Percentiles rank a stretch among this genome's conserved stretches.
Evolutionary conservation across 2,329 filamentous ascomycete genomes (phyloP).

Genomic region (Beauveria caledonica): DNA sequence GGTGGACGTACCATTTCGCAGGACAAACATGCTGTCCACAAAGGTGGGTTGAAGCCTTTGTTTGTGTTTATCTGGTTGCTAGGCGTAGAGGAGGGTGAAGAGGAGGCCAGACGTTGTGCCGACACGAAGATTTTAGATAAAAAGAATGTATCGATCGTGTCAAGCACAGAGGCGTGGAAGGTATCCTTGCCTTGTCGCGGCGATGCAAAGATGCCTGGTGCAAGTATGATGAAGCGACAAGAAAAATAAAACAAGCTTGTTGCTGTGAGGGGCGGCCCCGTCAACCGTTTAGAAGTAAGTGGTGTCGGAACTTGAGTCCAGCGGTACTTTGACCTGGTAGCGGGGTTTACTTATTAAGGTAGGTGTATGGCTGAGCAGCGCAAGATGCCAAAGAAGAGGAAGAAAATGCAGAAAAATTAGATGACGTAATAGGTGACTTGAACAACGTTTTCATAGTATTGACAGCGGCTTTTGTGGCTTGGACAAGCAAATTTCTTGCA

Average conservation of each 20-base stretch:
- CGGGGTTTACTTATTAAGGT: no score
- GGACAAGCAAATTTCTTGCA: not conserved
- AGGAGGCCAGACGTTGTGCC: not conserved
- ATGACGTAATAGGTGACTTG: not conserved
- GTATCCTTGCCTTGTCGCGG: not conserved
- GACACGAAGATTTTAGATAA: not conserved
- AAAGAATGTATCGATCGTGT: not conserved
- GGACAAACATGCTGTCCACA: conserved; percentile 28
- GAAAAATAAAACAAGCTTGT: not conserved
- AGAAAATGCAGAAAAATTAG: not conserved
- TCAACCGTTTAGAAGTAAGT: not conserved
- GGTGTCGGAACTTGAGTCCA: not conserved
- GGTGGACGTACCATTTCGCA: conserved; percentile 28
- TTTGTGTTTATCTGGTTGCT: conserved; percentile 3
- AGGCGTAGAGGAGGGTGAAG: not conserved
- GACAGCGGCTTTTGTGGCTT: not conserved
- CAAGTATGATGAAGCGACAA: not conserved
- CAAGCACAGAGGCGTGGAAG: not conserved
- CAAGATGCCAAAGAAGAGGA: not conserved
- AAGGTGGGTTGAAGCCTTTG: conserved; percentile 9
- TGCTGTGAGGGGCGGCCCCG: not conserved
- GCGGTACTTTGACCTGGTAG: not conserved
- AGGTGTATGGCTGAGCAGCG: not conserved
- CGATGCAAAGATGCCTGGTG: not conserved
- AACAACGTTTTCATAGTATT: no score